Evolutionary conservation across 2,329 filamentous ascomycete species (phyloP).

Genomic region (Aspergillus pseudonomiae): DNA sequence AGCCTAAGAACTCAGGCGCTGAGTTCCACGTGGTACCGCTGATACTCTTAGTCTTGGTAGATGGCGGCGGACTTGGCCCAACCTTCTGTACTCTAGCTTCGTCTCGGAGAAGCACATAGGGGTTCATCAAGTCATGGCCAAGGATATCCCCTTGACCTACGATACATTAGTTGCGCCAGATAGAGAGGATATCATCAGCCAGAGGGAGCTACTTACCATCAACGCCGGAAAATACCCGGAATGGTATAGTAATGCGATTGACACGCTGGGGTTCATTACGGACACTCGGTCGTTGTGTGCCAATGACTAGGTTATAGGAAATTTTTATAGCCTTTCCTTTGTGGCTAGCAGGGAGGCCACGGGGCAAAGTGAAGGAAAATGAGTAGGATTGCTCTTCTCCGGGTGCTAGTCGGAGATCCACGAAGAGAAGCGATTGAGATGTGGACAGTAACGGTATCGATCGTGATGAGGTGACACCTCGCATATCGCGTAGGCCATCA

Average conservation of each 20-base stretch:
- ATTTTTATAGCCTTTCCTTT: slow-evolving; percentile 94
- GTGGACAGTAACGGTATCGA: slow-evolving; percentile 91
- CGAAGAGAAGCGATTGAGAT: slow-evolving; percentile 92
- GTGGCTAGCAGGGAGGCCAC: slow-evolving; percentile 87
- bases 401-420: slow-evolving; percentile 82
- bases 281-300: slow-evolving; percentile 82
- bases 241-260: slow-evolving; percentile 88
- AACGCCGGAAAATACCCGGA: slow-evolving; percentile 89
- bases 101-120: slow-evolving; percentile 86
- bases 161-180: slow-evolving; percentile 23
- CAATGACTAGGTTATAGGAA: slow-evolving; percentile 85
- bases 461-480: slow-evolving; percentile 80
- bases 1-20: slow-evolving; percentile 70
- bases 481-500: slow-evolving; percentile 95
- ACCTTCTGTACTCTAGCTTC: slow-evolving; percentile 68
- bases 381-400: slow-evolving; percentile 87
- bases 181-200: neutral
- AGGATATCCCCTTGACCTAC: slow-evolving; percentile 76
- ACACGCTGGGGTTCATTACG: slow-evolving; percentile 77
- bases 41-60: slow-evolving; percentile 43
- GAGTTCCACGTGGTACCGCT: slow-evolving; percentile 49
- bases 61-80: slow-evolving; percentile 40
- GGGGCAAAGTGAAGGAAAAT: slow-evolving; percentile 83
- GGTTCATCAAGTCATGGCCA: slow-evolving; percentile 91
- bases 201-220: slow-evolving; percentile 58